These are phyloP conservation scores for Geoglossum glabrum DNA, from an alignment of 495 filamentous ascomycete species.

Conservation along the genomic window DNA sequence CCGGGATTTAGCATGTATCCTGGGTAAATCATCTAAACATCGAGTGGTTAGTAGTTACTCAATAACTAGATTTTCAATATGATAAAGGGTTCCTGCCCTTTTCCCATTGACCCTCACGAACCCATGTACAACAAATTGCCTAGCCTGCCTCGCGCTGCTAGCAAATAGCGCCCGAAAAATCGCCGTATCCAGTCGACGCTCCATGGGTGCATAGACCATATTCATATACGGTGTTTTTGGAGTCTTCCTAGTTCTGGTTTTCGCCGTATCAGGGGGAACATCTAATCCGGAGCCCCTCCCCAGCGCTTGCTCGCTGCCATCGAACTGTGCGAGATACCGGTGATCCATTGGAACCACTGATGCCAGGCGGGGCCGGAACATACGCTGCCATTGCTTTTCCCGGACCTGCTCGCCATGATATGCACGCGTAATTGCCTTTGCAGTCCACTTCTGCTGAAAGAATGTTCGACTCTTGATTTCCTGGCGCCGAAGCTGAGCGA, in stretches of 20 bases:
- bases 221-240: conserved; percentile 61
- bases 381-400: conserved; percentile 76
- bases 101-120: conserved; percentile 90
- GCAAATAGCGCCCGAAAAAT: conserved; percentile 87
- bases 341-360: conserved; percentile 74
- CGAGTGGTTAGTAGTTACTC: not conserved
- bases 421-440: conserved; percentile 59
- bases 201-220: conserved; percentile 80
- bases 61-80: not conserved
- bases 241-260: not conserved
- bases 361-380: conserved; percentile 61
- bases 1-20: conserved; percentile 93
- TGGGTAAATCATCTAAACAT: conserved; percentile 63
- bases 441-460: conserved; percentile 95
- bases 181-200: conserved; percentile 76
- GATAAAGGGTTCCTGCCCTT: conserved; percentile 33
- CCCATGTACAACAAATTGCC: conserved; percentile 86
- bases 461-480: conserved; percentile 33
- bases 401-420: conserved; percentile 92
- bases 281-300: conserved; percentile 62
- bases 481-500: conserved; percentile 27
- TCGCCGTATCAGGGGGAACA: not conserved
- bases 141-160: conserved; percentile 79
- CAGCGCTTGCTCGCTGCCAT: conserved; percentile 61
- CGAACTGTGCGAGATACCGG: conserved; percentile 46